Percentiles rank a stretch among this genome's conserved stretches.
phyloP scores from a whole-genome alignment of 2,329 filamentous ascomycete species.

The Fusarium sp. region DNA sequence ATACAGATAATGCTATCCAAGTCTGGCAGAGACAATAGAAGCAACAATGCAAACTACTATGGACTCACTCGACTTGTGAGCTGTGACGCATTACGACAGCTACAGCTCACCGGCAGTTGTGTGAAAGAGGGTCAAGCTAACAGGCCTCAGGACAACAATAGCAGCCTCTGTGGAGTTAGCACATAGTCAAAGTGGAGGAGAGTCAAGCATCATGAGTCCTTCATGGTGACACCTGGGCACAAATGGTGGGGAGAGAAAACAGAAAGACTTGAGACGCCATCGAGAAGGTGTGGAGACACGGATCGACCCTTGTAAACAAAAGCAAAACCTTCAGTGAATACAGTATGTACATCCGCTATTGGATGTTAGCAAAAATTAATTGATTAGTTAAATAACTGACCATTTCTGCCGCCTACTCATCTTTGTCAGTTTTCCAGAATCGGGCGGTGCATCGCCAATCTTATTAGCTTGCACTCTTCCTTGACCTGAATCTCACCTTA shows the following conservation, averaged over 20 bases:
- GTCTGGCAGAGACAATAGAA: neutral
- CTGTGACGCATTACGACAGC: conserved; percentile 18
- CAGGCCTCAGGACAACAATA: conserved; percentile 36
- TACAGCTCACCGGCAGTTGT: conserved; percentile 30
- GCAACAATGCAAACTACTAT: neutral
- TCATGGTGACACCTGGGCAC: conserved; percentile 8
- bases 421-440: conserved; percentile 32
- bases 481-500: conserved; percentile 31
- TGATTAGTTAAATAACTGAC: neutral
- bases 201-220: conserved; percentile 16
- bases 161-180: conserved; percentile 35
- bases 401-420: neutral
- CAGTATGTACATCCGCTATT: neutral
- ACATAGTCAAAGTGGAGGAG: conserved; percentile 26
- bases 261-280: conserved; percentile 28
- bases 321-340: neutral
- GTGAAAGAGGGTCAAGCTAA: conserved; percentile 35
- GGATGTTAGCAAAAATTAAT: neutral
- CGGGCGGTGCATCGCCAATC: conserved; percentile 35
- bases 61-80: neutral
- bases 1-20: neutral
- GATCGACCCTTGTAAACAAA: conserved; percentile 28
- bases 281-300: conserved; percentile 34
- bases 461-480: conserved; percentile 23
- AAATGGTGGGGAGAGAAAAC: conserved; percentile 24